Evolutionary conservation across 805 yeast species (phyloP), one percentile per base, ranked within the genome.

Genomic region (Zygosaccharomyces pseudorouxii): DNA sequence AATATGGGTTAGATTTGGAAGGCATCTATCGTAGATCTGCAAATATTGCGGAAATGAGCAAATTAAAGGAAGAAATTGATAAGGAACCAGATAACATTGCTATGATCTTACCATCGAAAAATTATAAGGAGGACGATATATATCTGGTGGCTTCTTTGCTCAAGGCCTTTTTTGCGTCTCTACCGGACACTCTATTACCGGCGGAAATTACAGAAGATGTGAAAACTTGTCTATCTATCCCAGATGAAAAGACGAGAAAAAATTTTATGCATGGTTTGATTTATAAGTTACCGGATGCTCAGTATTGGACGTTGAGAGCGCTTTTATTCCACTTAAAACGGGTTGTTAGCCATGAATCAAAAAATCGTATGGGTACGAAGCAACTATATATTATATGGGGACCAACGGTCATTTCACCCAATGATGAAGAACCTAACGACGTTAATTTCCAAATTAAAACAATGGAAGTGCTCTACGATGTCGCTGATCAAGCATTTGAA

Each of bases 381-480:
- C 84, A 86, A 51, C 67, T 93, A 58, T 87, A 95, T 41, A 87
- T 88, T 35, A 89, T 92, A 33, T 93, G 99, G 99, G 97, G 97
- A 0, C 96, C 96, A 16, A 86, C 87, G 2, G 69, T 93, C 45
- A 76, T 93, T 64, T 78, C 83, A 16, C 80, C 82, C 42, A 86
- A 80, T 57, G 80, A 78, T 49, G 77, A 79, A 20, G 83, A 81
- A 51, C 78, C 81, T 3, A 86, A 82, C 54, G 96, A 82, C 59
- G 79, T 86, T 71, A 83, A 84, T 47, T 80, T 77, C 55, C 88
- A 86, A 67, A 84, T 87, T 39, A 77, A 78, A 49, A 86, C 89
- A 3, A 79, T 93, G 56, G 96, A 90, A 63, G 92, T 89, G 51
- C 77, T 93, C 60, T 81, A 92, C 69, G 68, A 76, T 50, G 89